These are phyloP conservation scores for Cornus suecica DNA, from an alignment of 148 eudicot species.

Conservation along the genomic window DNA sequence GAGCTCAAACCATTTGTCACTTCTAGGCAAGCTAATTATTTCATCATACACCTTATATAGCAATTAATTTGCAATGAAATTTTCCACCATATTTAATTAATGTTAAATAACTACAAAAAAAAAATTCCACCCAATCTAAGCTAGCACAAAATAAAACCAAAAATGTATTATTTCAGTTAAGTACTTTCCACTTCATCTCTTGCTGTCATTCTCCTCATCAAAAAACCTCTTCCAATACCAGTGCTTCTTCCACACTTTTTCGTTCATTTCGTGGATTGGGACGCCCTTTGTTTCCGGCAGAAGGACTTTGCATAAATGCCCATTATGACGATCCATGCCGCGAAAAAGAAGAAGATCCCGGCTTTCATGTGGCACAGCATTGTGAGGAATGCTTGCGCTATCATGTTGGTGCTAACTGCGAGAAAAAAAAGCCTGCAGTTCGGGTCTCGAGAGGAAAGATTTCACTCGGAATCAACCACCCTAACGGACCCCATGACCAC, in stretches of 20 bases:
- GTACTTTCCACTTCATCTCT: neutral
- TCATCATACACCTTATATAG: too few relatives aligned
- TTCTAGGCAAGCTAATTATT: too few relatives aligned
- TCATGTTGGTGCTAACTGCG: conserved; percentile 49
- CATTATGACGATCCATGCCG: conserved; percentile 47
- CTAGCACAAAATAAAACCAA: neutral
- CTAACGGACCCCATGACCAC: conserved; percentile 64
- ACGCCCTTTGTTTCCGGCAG: conserved; percentile 51
- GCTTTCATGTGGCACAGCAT: conserved; percentile 48
- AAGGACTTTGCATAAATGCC: conserved; percentile 27
- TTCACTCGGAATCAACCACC: conserved; percentile 57
- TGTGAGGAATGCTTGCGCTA: conserved; percentile 50
- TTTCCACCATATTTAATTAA: too few relatives aligned
- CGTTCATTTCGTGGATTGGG: conserved; percentile 41
- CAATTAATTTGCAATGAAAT: too few relatives aligned
- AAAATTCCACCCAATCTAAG: neutral
- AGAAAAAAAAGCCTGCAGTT: conserved; percentile 34
- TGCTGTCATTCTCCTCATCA: conserved; percentile 14
- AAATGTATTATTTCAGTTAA: neutral
- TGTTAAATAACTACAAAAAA: too few relatives aligned
- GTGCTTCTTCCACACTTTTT: conserved; percentile 47
- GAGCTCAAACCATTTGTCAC: too few relatives aligned
- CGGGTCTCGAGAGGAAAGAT: conserved; percentile 49
- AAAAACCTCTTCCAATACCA: conserved; percentile 45
- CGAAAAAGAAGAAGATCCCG: conserved; percentile 45